Evolutionary conservation across 1,284 basidiomycete species (phyloP).

Genomic region (Lentinula novae-zelandiae): DNA sequence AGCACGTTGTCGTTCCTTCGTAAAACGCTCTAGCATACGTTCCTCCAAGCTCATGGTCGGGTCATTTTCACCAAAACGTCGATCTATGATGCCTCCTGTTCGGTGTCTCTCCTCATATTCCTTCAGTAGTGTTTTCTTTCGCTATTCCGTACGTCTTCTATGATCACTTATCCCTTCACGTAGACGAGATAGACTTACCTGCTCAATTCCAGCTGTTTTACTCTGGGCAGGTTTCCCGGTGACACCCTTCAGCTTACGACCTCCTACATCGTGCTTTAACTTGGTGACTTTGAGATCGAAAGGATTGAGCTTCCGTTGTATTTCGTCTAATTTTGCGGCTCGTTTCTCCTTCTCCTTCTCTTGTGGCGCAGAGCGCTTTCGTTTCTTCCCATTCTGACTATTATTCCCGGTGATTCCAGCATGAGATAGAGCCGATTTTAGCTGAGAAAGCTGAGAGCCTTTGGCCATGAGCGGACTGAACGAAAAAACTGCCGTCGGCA

Average conservation of each 20-base stretch:
- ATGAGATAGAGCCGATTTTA: slow-evolving; percentile 78
- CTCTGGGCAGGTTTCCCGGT: slow-evolving; percentile 82
- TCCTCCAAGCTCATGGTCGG: slow-evolving; percentile 90
- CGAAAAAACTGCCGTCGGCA: neutral
- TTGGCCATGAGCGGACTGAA: slow-evolving; percentile 44
- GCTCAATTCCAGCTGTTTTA: slow-evolving; percentile 87
- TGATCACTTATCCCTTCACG: slow-evolving; percentile 3
- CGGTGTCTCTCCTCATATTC: slow-evolving; percentile 79
- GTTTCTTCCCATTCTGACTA: slow-evolving; percentile 61
- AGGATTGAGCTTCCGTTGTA: slow-evolving; percentile 84
- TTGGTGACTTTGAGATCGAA: slow-evolving; percentile 92
- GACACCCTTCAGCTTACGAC: slow-evolving; percentile 81
- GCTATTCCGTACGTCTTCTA: slow-evolving; percentile 36
- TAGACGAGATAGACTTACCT: slow-evolving; percentile 47
- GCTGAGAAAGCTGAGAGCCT: slow-evolving; percentile 82
- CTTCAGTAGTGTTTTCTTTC: slow-evolving; percentile 85
- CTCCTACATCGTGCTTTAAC: slow-evolving; percentile 90
- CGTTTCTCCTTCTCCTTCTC: slow-evolving; percentile 80
- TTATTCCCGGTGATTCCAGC: slow-evolving; percentile 66
- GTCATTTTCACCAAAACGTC: slow-evolving; percentile 95
- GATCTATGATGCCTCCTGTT: slow-evolving; percentile 88
- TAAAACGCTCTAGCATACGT: slow-evolving; percentile 96
- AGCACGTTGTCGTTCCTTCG: slow-evolving; percentile 78
- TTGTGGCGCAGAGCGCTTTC: slow-evolving; percentile 54
- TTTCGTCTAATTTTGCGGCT: slow-evolving; percentile 78